Percentiles rank a stretch among this genome's conserved stretches.
Conservation (phyloP, 345 rosid species). For the Boechera stricta region DNA sequence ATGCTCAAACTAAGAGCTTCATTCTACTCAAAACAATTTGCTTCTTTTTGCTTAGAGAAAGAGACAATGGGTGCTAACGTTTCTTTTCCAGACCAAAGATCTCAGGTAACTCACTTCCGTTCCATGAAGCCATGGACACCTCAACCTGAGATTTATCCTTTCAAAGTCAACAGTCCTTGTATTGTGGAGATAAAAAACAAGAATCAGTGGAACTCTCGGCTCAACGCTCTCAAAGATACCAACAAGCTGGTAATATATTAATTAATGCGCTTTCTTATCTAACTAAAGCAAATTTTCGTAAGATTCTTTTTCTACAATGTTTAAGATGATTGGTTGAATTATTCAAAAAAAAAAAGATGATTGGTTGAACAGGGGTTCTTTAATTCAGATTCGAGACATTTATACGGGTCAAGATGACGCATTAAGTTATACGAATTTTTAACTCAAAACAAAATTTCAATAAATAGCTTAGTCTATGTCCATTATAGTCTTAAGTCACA, state of each 20-base stretch:
- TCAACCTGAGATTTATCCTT: slow-evolving; percentile 35
- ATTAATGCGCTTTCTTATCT: not conserved
- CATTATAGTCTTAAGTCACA: not conserved
- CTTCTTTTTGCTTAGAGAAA: slow-evolving; percentile 6
- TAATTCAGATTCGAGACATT: not conserved
- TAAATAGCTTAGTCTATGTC: not conserved
- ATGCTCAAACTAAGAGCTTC: slow-evolving; percentile 20
- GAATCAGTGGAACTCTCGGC: slow-evolving; percentile 62
- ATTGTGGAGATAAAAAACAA: slow-evolving; percentile 57
- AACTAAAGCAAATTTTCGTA: not conserved
- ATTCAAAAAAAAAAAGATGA: no score
- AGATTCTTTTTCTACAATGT: not conserved
- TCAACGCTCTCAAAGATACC: slow-evolving; percentile 58
- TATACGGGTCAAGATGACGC: not conserved
- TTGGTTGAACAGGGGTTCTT: not conserved
- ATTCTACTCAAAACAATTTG: slow-evolving; percentile 1
- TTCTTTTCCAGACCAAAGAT: slow-evolving; percentile 28
- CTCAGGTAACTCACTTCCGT: slow-evolving; percentile 10
- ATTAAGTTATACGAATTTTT: not conserved
- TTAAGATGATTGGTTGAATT: not conserved
- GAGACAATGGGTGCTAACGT: slow-evolving; percentile 43
- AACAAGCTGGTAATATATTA: slow-evolving; percentile 60
- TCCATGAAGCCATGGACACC: slow-evolving; percentile 35
- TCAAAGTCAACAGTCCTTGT: slow-evolving; percentile 14
- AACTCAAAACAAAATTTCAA: not conserved